Conservation (phyloP, 805 yeast genomes). For the Cyberlindnera mississippiensis region DNA sequence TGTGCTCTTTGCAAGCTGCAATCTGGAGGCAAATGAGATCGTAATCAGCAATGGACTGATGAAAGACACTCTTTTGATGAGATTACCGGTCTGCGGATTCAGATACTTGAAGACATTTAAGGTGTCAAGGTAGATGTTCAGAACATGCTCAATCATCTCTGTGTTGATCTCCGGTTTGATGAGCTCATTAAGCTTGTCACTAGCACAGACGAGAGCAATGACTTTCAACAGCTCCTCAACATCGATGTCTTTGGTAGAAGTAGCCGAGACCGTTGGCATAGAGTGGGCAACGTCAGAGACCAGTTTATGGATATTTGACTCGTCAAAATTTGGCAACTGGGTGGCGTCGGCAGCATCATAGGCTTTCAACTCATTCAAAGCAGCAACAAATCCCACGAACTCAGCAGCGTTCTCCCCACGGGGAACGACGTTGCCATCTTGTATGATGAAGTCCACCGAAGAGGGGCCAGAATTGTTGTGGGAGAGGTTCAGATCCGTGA, state of each 20-base stretch:
- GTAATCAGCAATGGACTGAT: slow-evolving; percentile 25
- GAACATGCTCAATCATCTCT: slow-evolving; percentile 14
- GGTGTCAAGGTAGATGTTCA: slow-evolving; percentile 10
- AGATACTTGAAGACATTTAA: slow-evolving; percentile 13
- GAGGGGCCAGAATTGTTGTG: not conserved
- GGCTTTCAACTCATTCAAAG: slow-evolving; percentile 13
- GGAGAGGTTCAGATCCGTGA: slow-evolving; percentile 4
- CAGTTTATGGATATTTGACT: not conserved
- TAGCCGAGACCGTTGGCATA: not conserved
- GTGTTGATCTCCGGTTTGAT: slow-evolving; percentile 15
- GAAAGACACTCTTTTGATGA: slow-evolving; percentile 18
- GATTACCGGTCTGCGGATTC: not conserved
- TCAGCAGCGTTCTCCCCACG: not conserved
- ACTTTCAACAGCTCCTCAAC: slow-evolving; percentile 7
- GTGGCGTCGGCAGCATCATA: slow-evolving; percentile 1
- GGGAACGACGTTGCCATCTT: not conserved
- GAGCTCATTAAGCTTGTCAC: slow-evolving; percentile 13
- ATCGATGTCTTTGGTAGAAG: slow-evolving; percentile 1
- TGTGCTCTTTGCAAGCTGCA: slow-evolving; percentile 13
- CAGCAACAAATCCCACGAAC: slow-evolving; percentile 1
- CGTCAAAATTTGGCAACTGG: not conserved
- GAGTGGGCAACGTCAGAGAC: not conserved
- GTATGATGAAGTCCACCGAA: not conserved
- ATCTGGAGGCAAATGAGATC: slow-evolving; percentile 22
- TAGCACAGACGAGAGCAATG: slow-evolving; percentile 18